Base-by-base conservation (phyloP, 306 rosid species). In the Amphicarpaea edgeworthii region DNA sequence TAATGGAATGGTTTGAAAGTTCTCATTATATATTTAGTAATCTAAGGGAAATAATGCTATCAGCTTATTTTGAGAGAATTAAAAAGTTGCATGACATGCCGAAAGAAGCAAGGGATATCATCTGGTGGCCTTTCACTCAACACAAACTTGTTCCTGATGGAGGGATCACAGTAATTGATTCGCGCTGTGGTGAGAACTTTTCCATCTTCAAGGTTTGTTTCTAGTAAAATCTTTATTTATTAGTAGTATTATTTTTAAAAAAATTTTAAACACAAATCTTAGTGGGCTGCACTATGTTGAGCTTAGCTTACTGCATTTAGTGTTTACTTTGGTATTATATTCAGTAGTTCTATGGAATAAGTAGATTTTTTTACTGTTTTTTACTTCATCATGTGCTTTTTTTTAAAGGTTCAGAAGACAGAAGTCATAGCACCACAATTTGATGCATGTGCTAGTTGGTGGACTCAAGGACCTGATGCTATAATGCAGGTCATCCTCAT, bases 71-170 rank as follows among this genome's bases (percentile, higher is more conserved):
- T 10, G 78, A 86, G 86, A 86, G 93, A 73, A 68, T 87, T 41
- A 79, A 78, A 80, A 89, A 85, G 82, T 82, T 95, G 77, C 93
- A 82, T 63, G 88, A 86, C 82, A 94, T 94, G 98, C 90, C 98
- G 68, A 88, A 66, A 83, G 89, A 86, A 78, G 98, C 98, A 12
- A 68, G 72, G 38, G 81, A 90, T 79, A 81, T 92, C 69, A 79
- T 94, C 75, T 94, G 98, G 98, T 94, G 98, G 98, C 98, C 97
- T 72, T 94, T 94, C 82, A 94, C 98, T 72, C 98, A 94, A 82
- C 98, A 94, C 85, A 78, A 88, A 77, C 89, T 94, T 70, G 88
- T 94, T 49, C 85, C 90, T 30, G 90, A 86, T 60, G 93, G 82
- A 81, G 90, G 82, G 75, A 84, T 92, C 79, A 90, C 95, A 0